These are phyloP conservation scores for Ceratobasidium sp. DNA, from an alignment of 1,284 basidiomycete genomes.

Conservation along the genomic window DNA sequence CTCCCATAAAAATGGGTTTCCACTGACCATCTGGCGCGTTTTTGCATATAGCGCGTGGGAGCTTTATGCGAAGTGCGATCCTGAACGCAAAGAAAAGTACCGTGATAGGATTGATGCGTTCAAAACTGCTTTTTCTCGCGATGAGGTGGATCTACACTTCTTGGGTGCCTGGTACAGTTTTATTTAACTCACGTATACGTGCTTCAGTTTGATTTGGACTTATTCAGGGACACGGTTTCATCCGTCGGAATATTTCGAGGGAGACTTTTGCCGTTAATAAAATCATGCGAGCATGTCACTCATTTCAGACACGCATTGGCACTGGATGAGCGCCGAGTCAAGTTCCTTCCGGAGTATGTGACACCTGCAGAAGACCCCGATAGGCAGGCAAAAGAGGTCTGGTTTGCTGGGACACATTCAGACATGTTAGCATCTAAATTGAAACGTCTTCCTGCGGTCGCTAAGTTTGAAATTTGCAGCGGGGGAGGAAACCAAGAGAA, in stretches of 20 bases:
- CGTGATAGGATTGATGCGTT: slow-evolving; percentile 49
- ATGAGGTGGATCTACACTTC: slow-evolving; percentile 53
- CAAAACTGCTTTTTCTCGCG: slow-evolving; percentile 56
- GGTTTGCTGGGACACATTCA: slow-evolving; percentile 55
- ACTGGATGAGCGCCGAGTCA: slow-evolving; percentile 57
- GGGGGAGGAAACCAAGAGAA: slow-evolving; percentile 48
- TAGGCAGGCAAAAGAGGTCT: slow-evolving; percentile 51
- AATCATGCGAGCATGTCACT: slow-evolving; percentile 51
- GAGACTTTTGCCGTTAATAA: slow-evolving; percentile 49
- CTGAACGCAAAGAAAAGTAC: slow-evolving; percentile 16
- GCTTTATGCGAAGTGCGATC: slow-evolving; percentile 50
- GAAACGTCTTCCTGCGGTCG: background rate
- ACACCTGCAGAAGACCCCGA: background rate
- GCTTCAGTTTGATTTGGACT: background rate
- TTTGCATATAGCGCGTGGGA: slow-evolving; percentile 56
- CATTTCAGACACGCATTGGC: slow-evolving; percentile 58
- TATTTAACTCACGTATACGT: slow-evolving; percentile 8
- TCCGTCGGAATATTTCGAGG: slow-evolving; percentile 53
- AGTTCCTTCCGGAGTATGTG: slow-evolving; percentile 58
- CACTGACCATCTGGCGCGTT: background rate
- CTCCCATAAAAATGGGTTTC: slow-evolving; percentile 5
- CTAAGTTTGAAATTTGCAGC: slow-evolving; percentile 1
- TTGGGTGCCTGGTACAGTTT: slow-evolving; percentile 54
- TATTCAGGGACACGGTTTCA: slow-evolving; percentile 60
- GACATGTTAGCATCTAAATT: slow-evolving; percentile 50